Evolutionary conservation across 2,329 filamentous ascomycete species (phyloP).

Genomic region (Paraphaeosphaeria sporulosa): DNA sequence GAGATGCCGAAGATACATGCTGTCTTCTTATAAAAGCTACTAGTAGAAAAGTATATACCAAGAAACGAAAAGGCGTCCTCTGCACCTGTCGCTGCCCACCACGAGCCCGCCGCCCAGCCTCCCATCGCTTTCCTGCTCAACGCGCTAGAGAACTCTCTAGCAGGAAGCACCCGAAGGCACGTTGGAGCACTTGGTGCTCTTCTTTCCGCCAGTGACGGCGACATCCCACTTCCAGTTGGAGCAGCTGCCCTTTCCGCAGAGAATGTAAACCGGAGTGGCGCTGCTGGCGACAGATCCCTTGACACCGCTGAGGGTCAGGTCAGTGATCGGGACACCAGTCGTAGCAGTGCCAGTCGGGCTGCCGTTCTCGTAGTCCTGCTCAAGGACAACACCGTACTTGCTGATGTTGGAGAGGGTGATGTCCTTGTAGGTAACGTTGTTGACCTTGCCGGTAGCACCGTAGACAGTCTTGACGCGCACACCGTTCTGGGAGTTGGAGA

Average conservation of each 20-base stretch:
- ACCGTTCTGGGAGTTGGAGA: constrained; percentile 63
- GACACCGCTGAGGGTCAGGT: constrained; percentile 52
- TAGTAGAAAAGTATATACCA: not conserved
- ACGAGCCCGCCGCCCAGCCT: no score
- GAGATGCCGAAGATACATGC: not conserved
- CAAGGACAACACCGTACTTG: constrained; percentile 60
- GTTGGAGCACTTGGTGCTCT: constrained; percentile 41
- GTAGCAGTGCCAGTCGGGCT: constrained; percentile 55
- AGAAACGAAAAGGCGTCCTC: not conserved
- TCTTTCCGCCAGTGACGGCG: constrained; percentile 47
- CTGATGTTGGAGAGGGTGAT: constrained; percentile 55
- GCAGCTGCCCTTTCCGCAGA: constrained; percentile 63
- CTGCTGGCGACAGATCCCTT: constrained; percentile 47
- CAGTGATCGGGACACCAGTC: constrained; percentile 56
- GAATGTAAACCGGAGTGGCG: constrained; percentile 58
- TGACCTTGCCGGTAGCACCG: constrained; percentile 61
- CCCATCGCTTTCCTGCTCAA: no score
- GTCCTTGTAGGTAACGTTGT: constrained; percentile 56
- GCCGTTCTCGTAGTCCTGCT: constrained; percentile 62
- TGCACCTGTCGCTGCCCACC: not conserved
- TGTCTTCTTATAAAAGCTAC: not conserved
- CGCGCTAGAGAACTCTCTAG: no score
- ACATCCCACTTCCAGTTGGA: constrained; percentile 64
- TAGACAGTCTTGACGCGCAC: constrained; percentile 66
- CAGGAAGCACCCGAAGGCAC: constrained; percentile 48